These are phyloP conservation scores for Coelastrella sp. DNA, from an alignment of 139 green algal genomes.

Conservation along the genomic window DNA sequence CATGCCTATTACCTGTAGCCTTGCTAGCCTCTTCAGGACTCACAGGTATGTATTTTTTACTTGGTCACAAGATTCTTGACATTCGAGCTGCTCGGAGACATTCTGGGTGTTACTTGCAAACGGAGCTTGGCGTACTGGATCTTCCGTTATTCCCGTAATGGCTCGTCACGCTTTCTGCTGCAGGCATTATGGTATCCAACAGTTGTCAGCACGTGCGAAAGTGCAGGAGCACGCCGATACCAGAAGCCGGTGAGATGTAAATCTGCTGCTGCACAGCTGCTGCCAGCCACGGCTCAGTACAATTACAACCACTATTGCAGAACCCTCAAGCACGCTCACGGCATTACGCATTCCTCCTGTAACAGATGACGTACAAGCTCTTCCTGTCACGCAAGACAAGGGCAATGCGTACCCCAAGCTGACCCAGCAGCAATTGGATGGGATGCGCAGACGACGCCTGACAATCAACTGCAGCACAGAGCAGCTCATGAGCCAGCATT, in stretches of 20 bases:
- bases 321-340: too few relatives aligned
- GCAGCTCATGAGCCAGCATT: neutral
- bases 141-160: too few relatives aligned
- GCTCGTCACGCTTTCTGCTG: too few relatives aligned
- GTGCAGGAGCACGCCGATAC: neutral
- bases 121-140: too few relatives aligned
- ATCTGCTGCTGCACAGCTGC: neutral
- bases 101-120: too few relatives aligned
- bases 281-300: neutral
- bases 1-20: neutral
- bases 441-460: neutral
- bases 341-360: too few relatives aligned
- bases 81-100: too few relatives aligned
- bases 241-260: neutral
- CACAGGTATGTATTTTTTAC: neutral
- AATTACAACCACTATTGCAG: too few relatives aligned
- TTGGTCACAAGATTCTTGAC: too few relatives aligned
- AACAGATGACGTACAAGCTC: neutral
- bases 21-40: neutral
- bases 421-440: slow-evolving; percentile 9
- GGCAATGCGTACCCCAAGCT: slow-evolving; percentile 36
- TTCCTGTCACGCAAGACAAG: neutral
- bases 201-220: neutral
- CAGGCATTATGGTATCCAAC: neutral
- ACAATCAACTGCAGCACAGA: slow-evolving; percentile 2